Base-by-base conservation (phyloP, 116 monocot genomes). In the Zostera marina region DNA sequence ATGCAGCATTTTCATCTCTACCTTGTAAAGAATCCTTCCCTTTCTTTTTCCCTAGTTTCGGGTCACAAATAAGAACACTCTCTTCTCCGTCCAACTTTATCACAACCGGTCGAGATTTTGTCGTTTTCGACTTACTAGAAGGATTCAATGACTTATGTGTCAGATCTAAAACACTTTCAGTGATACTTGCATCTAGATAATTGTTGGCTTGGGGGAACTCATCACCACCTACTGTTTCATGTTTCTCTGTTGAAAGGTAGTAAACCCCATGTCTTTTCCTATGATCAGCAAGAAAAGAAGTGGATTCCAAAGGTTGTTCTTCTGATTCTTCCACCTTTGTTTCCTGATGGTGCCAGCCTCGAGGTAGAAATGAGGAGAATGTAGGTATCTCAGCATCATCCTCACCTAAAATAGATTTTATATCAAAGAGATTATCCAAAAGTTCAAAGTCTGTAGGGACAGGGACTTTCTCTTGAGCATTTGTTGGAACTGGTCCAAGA, bases 71-170 rank as follows among this genome's bases (percentile, higher is more conserved):
- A 9, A 56, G 49, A 22, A 48, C 38, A 67, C 15, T 61, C 47
- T 77, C 79, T 39, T 63, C 79, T 45, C 80, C 92, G 47, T 88
- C 82, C 65, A 89, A 70, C 63, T 80, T 96, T 52, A 96, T 77
- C 11, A 96, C 96, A 15, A 71, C 75, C 12, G 96, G 96, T 39
- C 96, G 74, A 17, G 67, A 53, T 62, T 76, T 91, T 52, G 32
- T 21, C 62, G 72, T 75, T 70, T 69, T 76, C n/a, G n/a, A n/a
- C n/a, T n/a, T n/a, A n/a, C n/a, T n/a, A n/a, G n/a, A n/a, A 16
- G 64, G 45, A 26, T 66, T 56, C 11, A 63, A 24, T 42, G 82
- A 63, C 46, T 73, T 68, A 22, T 70, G 68, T 42, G 71, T 66
- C 14, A 75, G 72, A 69, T 73, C 79, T 53, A 64, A 47, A 59